phyloP scores from a whole-genome alignment of 805 yeast genomes.

The Wickerhamiella nectarea region DNA sequence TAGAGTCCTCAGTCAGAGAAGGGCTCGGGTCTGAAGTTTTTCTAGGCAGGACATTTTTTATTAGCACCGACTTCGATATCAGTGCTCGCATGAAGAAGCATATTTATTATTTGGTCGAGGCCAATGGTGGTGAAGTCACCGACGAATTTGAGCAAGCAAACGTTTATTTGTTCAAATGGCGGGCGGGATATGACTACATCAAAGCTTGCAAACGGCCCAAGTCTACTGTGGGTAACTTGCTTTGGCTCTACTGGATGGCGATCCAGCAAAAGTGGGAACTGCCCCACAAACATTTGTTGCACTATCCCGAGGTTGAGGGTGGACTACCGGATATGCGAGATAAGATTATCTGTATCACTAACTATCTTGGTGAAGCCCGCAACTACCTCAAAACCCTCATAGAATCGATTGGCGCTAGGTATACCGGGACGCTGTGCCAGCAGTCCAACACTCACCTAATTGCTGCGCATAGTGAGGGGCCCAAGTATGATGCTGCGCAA shows the following conservation, averaged over 20 bases:
- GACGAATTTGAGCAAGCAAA: slow-evolving; percentile 25
- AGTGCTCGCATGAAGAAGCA: slow-evolving; percentile 32
- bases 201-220: slow-evolving; percentile 30
- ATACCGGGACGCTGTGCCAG: slow-evolving; percentile 51
- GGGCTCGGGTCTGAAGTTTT: slow-evolving; percentile 24
- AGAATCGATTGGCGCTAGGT: slow-evolving; percentile 57
- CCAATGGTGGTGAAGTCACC: slow-evolving; percentile 42
- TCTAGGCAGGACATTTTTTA: slow-evolving; percentile 34
- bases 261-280: slow-evolving; percentile 39
- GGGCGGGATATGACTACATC: slow-evolving; percentile 44
- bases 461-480: slow-evolving; percentile 53
- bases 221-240: slow-evolving; percentile 46
- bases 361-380: slow-evolving; percentile 77
- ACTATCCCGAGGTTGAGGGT: slow-evolving; percentile 48
- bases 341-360: slow-evolving; percentile 54
- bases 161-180: slow-evolving; percentile 47
- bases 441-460: slow-evolving; percentile 58
- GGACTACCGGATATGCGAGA: slow-evolving; percentile 42
- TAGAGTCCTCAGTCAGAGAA: slow-evolving; percentile 19
- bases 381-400: slow-evolving; percentile 52
- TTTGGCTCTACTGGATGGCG: slow-evolving; percentile 64
- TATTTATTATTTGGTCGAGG: slow-evolving; percentile 33
- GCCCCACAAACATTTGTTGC: slow-evolving; percentile 46
- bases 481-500: slow-evolving; percentile 59
- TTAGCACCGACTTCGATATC: slow-evolving; percentile 44